A percentile compares a stretch with the other conserved stretches of the same genome.
Evolutionary conservation across 352 stramenopile species (phyloP).

Genomic region (Pythium phragmitis): DNA sequence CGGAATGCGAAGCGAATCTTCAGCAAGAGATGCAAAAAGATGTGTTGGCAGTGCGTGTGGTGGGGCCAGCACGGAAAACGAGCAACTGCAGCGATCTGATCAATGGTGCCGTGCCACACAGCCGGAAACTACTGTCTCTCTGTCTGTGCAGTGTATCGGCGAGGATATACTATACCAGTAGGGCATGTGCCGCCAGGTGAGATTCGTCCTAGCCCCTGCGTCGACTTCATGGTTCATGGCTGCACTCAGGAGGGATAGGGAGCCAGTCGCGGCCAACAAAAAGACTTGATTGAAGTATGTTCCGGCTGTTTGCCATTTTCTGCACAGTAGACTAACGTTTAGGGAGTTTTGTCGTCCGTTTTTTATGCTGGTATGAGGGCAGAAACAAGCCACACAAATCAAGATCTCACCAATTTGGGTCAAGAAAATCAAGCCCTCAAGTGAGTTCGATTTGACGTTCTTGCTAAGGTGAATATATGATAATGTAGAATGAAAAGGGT

Average conservation of each 20-base stretch:
- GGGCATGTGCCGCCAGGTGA: no score
- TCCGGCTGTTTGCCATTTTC: no score
- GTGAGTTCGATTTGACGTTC: neutral
- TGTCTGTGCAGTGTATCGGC: neutral
- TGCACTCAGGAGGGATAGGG: no score
- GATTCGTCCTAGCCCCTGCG: no score
- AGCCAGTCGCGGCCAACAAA: no score
- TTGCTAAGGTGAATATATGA: no score
- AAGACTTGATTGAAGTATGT: no score
- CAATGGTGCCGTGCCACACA: neutral
- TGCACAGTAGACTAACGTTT: no score
- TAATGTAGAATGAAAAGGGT: no score
- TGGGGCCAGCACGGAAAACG: neutral
- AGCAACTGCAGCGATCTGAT: neutral
- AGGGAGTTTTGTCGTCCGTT: no score
- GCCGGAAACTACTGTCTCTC: neutral
- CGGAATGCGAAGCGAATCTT: conserved; percentile 10
- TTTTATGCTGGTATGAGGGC: no score
- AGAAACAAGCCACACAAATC: neutral
- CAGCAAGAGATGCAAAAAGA: conserved; percentile 2
- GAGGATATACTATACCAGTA: neutral
- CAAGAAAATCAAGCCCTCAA: neutral
- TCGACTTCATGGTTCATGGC: no score
- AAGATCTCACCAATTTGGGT: neutral
- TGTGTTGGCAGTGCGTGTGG: neutral